Conservation (phyloP, 352 stramenopile genomes). For the Phytophthora hibernalis region DNA sequence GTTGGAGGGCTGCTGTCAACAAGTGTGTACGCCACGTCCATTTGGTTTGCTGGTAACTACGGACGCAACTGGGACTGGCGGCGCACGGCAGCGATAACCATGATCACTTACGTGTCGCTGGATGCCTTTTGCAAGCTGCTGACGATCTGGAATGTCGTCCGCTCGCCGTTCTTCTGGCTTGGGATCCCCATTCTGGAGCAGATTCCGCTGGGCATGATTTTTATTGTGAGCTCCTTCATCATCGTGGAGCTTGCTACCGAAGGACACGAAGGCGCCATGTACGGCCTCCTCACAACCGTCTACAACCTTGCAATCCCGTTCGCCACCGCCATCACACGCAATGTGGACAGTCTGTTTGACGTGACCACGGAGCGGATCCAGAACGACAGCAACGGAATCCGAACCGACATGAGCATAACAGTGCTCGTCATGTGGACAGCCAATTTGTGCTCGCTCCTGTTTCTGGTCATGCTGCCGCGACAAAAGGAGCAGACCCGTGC, state of each 20-base stretch:
- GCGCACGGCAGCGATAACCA: constrained; percentile 37
- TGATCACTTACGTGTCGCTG: constrained; percentile 41
- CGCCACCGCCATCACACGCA: constrained; percentile 47
- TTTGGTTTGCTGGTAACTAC: constrained; percentile 64
- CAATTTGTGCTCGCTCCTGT: constrained; percentile 60
- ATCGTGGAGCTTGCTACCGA: constrained; percentile 63
- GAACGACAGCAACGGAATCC: constrained; percentile 50
- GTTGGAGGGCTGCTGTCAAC: constrained; percentile 45
- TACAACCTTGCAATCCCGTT: constrained; percentile 61
- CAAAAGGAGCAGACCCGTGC: constrained; percentile 70
- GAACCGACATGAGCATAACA: constrained; percentile 55
- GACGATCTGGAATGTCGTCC: constrained; percentile 61
- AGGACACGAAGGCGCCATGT: constrained; percentile 68
- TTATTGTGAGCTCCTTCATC: constrained; percentile 68
- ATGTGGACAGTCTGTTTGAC: constrained; percentile 55
- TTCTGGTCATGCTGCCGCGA: constrained; percentile 59
- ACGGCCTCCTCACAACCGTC: constrained; percentile 69
- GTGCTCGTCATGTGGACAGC: constrained; percentile 61
- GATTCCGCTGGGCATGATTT: constrained; percentile 54
- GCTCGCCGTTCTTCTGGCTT: constrained; percentile 62
- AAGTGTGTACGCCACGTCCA: constrained; percentile 42
- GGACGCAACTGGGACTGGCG: constrained; percentile 67
- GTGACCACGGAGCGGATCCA: constrained; percentile 54
- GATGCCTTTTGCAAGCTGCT: constrained; percentile 52
- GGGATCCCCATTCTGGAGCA: constrained; percentile 50